Conservation (phyloP, 2,329 filamentous ascomycete genomes). For the Eutypa lata region DNA sequence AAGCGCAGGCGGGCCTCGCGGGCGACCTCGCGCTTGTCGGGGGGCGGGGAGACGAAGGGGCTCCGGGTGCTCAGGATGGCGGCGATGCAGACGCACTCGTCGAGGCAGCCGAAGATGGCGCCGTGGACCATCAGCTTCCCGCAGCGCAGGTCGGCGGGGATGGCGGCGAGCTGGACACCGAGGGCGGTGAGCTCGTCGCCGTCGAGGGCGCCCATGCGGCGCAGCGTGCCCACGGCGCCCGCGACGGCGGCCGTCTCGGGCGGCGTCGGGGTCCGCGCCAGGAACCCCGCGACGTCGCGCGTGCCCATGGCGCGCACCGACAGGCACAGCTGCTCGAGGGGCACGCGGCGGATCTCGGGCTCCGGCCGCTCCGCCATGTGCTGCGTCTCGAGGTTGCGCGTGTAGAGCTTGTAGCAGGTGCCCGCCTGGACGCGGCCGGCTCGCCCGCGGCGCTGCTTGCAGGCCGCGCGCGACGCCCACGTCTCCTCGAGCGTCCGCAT, state of each 20-base stretch:
- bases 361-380: conserved; percentile 88
- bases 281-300: conserved; percentile 73
- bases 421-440: conserved; percentile 90
- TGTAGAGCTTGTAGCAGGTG: conserved; percentile 94
- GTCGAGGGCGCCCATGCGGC: conserved; percentile 84
- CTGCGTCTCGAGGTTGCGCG: conserved; percentile 72
- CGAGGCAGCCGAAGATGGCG: conserved; percentile 87
- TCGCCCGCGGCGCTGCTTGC: conserved; percentile 89
- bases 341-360: conserved; percentile 89
- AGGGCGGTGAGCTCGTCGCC: conserved; percentile 85
- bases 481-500: conserved; percentile 93
- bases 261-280: conserved; percentile 83
- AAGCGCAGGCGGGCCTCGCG: conserved; percentile 75
- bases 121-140: conserved; percentile 96
- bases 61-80: conserved; percentile 86
- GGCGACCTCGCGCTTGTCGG: conserved; percentile 75
- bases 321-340: conserved; percentile 89
- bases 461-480: conserved; percentile 91
- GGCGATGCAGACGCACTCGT: conserved; percentile 83
- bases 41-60: conserved; percentile 78
- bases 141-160: conserved; percentile 88
- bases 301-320: conserved; percentile 96
- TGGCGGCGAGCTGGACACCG: conserved; percentile 90
- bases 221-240: conserved; percentile 74
- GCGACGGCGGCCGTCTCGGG: conserved; percentile 83